Conservation (phyloP, 495 filamentous ascomycete species). For the Penicillium waksmanii region DNA sequence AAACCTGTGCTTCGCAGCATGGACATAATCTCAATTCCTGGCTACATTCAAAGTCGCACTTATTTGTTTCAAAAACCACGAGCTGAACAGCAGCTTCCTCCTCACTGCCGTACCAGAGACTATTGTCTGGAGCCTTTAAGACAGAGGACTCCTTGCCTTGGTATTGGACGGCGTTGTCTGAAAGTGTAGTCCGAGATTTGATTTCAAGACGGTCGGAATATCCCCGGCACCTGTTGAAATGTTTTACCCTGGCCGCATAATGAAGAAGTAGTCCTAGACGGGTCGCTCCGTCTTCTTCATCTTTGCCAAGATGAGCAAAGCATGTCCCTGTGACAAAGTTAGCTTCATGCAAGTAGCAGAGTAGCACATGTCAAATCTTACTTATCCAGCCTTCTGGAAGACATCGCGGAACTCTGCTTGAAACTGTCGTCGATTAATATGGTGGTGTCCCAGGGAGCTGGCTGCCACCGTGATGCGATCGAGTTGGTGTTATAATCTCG, state of each 20-base stretch:
- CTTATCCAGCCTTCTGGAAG: neutral
- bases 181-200: neutral
- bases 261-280: neutral
- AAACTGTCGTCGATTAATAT: neutral
- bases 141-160: neutral
- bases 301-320: neutral
- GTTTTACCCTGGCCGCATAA: neutral
- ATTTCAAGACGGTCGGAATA: neutral
- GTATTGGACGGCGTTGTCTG: neutral
- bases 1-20: neutral
- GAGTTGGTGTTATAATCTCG: neutral
- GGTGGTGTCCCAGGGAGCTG: neutral
- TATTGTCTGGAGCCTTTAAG: slow-evolving; percentile 10
- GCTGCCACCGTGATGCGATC: neutral
- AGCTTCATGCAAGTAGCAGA: too few relatives aligned
- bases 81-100: slow-evolving; percentile 10
- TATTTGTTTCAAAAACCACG: slow-evolving; percentile 10
- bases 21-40: neutral
- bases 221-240: neutral
- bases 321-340: neutral
- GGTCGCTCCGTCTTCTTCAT: neutral
- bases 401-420: neutral
- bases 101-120: slow-evolving; percentile 7
- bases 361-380: neutral
- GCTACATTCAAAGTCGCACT: neutral